These are phyloP conservation scores for Aspergillus hancockii DNA, from an alignment of 495 filamentous ascomycete species.

Conservation along the genomic window DNA sequence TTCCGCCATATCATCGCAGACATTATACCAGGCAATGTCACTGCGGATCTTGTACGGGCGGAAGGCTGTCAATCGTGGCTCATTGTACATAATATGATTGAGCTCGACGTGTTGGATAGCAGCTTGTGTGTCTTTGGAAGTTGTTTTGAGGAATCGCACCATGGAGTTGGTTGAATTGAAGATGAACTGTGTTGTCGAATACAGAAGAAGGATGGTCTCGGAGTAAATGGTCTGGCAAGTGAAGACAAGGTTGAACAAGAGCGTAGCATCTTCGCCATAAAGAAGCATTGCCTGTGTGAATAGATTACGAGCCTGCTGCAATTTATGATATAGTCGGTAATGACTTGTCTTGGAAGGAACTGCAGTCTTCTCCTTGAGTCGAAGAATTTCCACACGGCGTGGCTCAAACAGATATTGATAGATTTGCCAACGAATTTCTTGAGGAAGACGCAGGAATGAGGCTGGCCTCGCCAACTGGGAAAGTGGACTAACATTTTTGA, in stretches of 20 bases:
- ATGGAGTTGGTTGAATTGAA: slow-evolving; percentile 19
- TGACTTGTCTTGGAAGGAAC: neutral
- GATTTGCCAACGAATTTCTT: slow-evolving; percentile 18
- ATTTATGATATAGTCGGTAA: slow-evolving; percentile 15
- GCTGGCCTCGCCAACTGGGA: neutral
- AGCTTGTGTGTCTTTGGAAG: slow-evolving; percentile 8
- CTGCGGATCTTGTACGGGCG: slow-evolving; percentile 21
- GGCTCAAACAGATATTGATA: slow-evolving; percentile 18
- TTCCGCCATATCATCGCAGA: slow-evolving; percentile 18
- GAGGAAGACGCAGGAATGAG: slow-evolving; percentile 15
- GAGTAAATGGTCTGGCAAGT: slow-evolving; percentile 16
- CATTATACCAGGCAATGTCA: slow-evolving; percentile 21
- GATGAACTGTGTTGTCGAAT: slow-evolving; percentile 27
- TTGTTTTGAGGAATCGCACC: slow-evolving; percentile 17
- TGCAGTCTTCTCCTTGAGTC: slow-evolving; percentile 2
- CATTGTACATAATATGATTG: slow-evolving; percentile 29
- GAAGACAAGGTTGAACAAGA: slow-evolving; percentile 16
- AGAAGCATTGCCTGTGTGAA: neutral
- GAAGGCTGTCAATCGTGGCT: slow-evolving; percentile 18
- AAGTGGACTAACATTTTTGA: neutral
- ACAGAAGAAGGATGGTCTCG: slow-evolving; percentile 24
- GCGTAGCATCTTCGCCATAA: neutral
- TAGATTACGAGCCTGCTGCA: slow-evolving; percentile 3
- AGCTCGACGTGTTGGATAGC: slow-evolving; percentile 27
- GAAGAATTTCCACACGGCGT: slow-evolving; percentile 15